phyloP scores from a whole-genome alignment of 176 grass and related monocot species.

The Aegilops bicornis region DNA sequence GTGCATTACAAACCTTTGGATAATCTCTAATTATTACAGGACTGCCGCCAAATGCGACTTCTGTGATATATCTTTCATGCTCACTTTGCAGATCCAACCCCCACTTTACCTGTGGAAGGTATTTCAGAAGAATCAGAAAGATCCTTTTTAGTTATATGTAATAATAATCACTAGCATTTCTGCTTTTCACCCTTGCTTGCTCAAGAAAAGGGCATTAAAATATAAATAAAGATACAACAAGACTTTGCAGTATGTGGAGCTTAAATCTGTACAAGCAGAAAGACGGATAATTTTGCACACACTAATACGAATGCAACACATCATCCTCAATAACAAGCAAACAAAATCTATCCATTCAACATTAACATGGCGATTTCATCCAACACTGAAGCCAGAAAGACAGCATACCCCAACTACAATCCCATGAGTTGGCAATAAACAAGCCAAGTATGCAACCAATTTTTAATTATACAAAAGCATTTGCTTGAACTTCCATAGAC shows the following conservation, averaged over 20 bases:
- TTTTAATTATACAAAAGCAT: conserved; percentile 17
- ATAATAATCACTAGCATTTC: background rate
- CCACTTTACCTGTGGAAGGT: conserved; percentile 73
- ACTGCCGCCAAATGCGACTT: conserved; percentile 79
- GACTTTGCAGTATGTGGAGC: background rate
- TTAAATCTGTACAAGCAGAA: background rate
- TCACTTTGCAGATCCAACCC: conserved; percentile 99
- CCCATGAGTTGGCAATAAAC: background rate
- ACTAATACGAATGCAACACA: background rate
- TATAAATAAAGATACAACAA: background rate
- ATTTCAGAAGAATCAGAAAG: background rate
- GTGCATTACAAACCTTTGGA: conserved; percentile 65
- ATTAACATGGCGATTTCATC: background rate
- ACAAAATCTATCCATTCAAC: background rate
- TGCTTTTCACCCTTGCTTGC: background rate
- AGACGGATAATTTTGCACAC: background rate
- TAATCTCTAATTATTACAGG: conserved; percentile 98
- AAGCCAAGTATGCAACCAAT: conserved; percentile 3
- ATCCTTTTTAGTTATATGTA: background rate
- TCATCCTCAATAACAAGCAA: conserved; percentile 9
- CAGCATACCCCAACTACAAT: background rate
- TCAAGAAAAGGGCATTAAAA: background rate
- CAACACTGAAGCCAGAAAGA: background rate
- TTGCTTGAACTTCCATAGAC: background rate
- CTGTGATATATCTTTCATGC: conserved; percentile 98